Conservation (phyloP, 129 eudicot species). For the Ambrosia trifida region DNA sequence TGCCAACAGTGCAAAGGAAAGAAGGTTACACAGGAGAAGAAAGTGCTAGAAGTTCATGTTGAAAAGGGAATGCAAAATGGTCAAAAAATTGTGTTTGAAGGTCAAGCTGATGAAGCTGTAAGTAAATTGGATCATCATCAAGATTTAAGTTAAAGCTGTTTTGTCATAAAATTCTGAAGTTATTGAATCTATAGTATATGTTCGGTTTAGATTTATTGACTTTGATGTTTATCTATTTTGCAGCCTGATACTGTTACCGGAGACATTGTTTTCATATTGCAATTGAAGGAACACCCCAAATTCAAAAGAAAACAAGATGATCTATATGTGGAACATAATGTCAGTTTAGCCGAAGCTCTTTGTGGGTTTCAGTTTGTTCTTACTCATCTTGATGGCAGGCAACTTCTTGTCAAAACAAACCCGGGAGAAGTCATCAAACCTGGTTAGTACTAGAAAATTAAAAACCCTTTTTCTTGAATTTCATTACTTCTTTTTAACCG, state of each 20-base stretch:
- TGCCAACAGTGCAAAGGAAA: constrained; percentile 79
- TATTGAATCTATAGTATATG: background rate
- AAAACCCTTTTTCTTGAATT: background rate
- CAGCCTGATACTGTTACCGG: constrained; percentile 80
- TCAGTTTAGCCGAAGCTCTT: constrained; percentile 62
- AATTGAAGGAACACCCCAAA: constrained; percentile 63
- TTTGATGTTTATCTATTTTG: constrained; percentile 31
- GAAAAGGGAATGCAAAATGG: constrained; percentile 84
- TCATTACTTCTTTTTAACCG: background rate
- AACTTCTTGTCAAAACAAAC: constrained; percentile 63
- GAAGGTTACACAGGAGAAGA: constrained; percentile 70
- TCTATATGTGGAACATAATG: constrained; percentile 61
- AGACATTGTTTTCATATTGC: constrained; percentile 54
- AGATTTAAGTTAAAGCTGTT: background rate
- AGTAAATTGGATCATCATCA: constrained; percentile 22
- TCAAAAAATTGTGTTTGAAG: constrained; percentile 59
- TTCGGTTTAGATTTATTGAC: constrained; percentile 6
- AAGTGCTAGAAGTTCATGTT: constrained; percentile 62
- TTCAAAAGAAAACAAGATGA: constrained; percentile 67
- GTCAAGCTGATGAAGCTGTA: constrained; percentile 87
- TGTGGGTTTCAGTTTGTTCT: constrained; percentile 69
- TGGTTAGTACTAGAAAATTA: constrained; percentile 50
- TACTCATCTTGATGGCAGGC: constrained; percentile 75
- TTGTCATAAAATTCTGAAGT: background rate
- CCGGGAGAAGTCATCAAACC: constrained; percentile 83